Conservation (phyloP, 371 early-diverging fungal species). For the Mortierella sp. region DNA sequence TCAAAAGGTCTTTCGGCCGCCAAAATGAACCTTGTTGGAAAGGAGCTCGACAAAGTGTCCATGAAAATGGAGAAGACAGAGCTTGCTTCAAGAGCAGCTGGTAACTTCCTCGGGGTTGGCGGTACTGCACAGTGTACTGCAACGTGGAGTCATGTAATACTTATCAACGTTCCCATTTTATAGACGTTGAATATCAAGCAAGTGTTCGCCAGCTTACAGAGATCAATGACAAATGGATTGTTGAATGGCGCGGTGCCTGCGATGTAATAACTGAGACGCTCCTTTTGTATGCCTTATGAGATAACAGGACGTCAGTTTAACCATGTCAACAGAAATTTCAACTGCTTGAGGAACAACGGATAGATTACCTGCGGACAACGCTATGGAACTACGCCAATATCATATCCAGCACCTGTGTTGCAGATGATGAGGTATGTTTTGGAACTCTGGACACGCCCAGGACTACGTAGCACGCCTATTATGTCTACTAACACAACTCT, state of each 20-base stretch:
- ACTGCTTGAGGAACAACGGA: conserved; percentile 88
- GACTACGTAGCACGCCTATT: not conserved
- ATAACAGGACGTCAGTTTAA: too few relatives aligned
- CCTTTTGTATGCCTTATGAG: too few relatives aligned
- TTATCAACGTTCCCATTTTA: not conserved
- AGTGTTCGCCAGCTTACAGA: conserved; percentile 72
- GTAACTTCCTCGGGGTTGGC: conserved; percentile 6
- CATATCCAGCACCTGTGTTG: conserved; percentile 80
- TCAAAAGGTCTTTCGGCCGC: conserved; percentile 38
- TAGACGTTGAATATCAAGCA: conserved; percentile 79
- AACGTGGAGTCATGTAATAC: too few relatives aligned
- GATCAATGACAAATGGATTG: conserved; percentile 76
- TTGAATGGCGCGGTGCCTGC: conserved; percentile 74
- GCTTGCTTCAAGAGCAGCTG: conserved; percentile 47
- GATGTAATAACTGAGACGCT: conserved; percentile 62
- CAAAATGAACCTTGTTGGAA: conserved; percentile 44
- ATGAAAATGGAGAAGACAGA: conserved; percentile 48
- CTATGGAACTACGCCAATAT: conserved; percentile 91
- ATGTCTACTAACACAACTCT: not conserved
- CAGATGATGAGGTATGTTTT: conserved; percentile 84
- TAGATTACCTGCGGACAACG: conserved; percentile 83
- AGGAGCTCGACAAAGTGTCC: conserved; percentile 48
- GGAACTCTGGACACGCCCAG: not conserved
- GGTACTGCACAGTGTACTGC: too few relatives aligned
- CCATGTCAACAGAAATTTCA: conserved; percentile 70